Conservation (phyloP, 768 basidiomycete genomes). For the Fistulinella prunicolor region DNA sequence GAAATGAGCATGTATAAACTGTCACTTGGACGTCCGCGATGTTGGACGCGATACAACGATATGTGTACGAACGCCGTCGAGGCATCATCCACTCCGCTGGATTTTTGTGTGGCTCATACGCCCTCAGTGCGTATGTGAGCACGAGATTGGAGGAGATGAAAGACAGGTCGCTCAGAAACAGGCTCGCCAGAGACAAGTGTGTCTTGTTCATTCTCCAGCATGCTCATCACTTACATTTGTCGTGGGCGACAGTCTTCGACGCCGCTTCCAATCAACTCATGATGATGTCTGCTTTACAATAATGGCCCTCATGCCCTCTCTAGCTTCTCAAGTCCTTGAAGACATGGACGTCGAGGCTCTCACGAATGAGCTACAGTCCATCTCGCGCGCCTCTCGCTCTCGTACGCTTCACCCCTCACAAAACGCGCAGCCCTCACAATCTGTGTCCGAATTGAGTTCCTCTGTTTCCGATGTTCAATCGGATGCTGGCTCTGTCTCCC, state of each 20-base stretch:
- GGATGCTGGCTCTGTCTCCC: constrained; percentile 41
- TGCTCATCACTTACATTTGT: constrained; percentile 3
- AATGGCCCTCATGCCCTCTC: constrained; percentile 64
- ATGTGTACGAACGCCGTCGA: constrained; percentile 46
- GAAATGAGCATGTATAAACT: too few species aligned
- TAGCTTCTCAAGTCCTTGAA: constrained; percentile 60
- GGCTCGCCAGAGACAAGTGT: constrained; percentile 59
- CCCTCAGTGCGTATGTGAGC: constrained; percentile 56
- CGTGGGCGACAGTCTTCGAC: constrained; percentile 51
- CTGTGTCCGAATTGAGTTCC: constrained; percentile 37
- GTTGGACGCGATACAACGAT: constrained; percentile 44
- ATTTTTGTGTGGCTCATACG: constrained; percentile 60
- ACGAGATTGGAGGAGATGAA: constrained; percentile 66
- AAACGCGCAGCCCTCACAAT: constrained; percentile 26
- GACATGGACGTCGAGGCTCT: constrained; percentile 77
- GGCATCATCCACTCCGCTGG: constrained; percentile 49
- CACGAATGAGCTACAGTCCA: constrained; percentile 52
- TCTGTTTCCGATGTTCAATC: constrained; percentile 40
- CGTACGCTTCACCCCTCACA: constrained; percentile 12
- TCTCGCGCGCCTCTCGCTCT: constrained; percentile 36
- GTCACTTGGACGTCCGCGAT: constrained; percentile 26
- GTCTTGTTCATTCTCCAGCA: constrained; percentile 1
- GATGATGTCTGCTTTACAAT: constrained; percentile 76
- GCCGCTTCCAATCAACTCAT: constrained; percentile 73
- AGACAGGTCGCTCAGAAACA: constrained; percentile 56